These are phyloP conservation scores for Coemansia sp. DNA, from an alignment of 192 early-diverging fungal genomes.

Conservation along the genomic window DNA sequence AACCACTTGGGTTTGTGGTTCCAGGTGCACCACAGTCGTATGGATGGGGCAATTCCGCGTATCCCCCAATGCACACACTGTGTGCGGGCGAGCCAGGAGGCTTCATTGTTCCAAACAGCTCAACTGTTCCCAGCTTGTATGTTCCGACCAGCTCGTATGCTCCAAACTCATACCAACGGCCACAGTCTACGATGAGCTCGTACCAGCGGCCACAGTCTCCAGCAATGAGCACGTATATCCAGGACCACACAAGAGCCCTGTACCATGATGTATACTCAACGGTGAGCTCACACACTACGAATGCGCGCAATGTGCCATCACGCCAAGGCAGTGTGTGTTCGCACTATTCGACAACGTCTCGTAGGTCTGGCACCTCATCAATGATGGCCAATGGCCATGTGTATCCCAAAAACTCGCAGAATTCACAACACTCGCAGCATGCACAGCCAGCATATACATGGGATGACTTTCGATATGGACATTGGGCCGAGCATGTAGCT, in stretches of 20 bases:
- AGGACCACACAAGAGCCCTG: too few species aligned
- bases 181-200: conserved; percentile 6
- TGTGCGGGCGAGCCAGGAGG: conserved; percentile 24
- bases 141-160: too few species aligned
- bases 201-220: conserved; percentile 7
- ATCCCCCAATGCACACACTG: conserved; percentile 9
- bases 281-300: not conserved
- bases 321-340: conserved; percentile 14
- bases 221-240: too few species aligned
- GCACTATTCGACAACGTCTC: conserved; percentile 5
- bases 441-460: conserved; percentile 15
- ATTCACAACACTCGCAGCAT: conserved; percentile 2
- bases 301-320: conserved; percentile 7
- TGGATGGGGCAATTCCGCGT: conserved; percentile 1
- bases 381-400: conserved; percentile 6
- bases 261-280: not conserved
- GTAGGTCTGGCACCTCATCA: conserved; percentile 6
- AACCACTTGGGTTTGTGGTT: conserved; percentile 34
- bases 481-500: not conserved
- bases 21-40: conserved; percentile 12
- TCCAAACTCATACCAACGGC: conserved; percentile 4
- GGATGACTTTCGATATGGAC: conserved; percentile 24
- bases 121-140: too few species aligned
- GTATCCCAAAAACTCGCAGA: conserved; percentile 12
- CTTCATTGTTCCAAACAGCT: conserved; percentile 16